Conservation (phyloP, 2,329 filamentous ascomycete species). For the Waltergamsia citrina region DNA sequence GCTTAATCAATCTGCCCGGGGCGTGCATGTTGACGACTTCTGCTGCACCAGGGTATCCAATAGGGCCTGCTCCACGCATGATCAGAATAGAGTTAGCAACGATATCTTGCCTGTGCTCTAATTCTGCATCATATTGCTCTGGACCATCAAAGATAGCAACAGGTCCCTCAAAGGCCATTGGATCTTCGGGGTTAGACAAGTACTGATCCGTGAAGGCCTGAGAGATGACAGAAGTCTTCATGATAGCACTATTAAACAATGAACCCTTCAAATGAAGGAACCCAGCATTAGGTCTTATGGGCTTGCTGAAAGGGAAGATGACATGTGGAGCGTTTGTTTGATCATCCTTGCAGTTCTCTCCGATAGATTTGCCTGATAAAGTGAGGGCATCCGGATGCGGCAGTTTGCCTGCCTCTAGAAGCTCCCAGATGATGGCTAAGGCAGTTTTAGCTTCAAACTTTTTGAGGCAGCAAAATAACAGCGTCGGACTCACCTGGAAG, state of each 20-base stretch:
- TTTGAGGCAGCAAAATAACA: too few relatives aligned
- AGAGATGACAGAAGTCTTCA: constrained; percentile 42
- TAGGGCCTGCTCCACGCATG: constrained; percentile 28
- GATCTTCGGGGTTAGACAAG: constrained; percentile 32
- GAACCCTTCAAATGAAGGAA: constrained; percentile 38
- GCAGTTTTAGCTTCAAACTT: too few relatives aligned
- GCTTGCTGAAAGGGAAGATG: constrained; percentile 32
- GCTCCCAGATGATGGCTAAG: constrained; percentile 41
- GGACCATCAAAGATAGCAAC: constrained; percentile 41
- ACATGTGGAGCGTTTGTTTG: constrained; percentile 38
- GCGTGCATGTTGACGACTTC: constrained; percentile 44
- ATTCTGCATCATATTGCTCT: too few relatives aligned
- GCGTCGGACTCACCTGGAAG: too few relatives aligned
- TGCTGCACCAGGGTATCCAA: constrained; percentile 39
- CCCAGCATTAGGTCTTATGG: constrained; percentile 37
- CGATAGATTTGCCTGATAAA: constrained; percentile 34
- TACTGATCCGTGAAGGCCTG: constrained; percentile 32
- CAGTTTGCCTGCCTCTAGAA: constrained; percentile 36
- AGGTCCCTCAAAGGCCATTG: constrained; percentile 34
- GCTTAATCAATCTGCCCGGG: constrained; percentile 29
- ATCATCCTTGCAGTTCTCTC: constrained; percentile 31
- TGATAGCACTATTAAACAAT: constrained; percentile 40
- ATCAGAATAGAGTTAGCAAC: constrained; percentile 18
- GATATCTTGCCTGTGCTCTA: constrained; percentile 33
- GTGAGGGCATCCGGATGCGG: constrained; percentile 31